Evolutionary conservation across 1,284 basidiomycete genomes (phyloP), one percentile per base, ranked within the genome.

Genomic region (Tilletia walkeri): DNA sequence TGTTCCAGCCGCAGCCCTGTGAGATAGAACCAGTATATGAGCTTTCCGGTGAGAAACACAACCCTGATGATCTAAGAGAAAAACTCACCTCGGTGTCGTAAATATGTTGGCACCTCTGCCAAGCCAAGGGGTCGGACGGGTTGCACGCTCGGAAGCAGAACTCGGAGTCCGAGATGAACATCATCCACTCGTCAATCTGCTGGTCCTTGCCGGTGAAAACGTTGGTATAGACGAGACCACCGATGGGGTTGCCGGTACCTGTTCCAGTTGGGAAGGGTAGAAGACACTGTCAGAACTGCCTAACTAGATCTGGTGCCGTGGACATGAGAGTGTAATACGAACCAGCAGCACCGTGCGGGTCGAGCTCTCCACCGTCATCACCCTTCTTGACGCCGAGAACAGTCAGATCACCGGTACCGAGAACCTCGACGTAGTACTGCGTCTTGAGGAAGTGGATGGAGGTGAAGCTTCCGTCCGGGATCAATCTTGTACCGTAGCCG

Each of bases 361-460:
- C 69, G 30, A 70, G 63, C 54, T 70, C 69, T 18, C 69, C 69
- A 38, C 69, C 69, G 7, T 72, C 70, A 59, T 76, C 73, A 16
- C 69, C 53, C 3, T 47, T 20, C 49, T 72, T 67, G 38, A 76
- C 69, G 56, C 72, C 72, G 72, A 92, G 80, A 72, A 85, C 85
- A 5, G 90, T 90, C 69, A 91, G 82, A 77, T 92, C 87, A 36
- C 90, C 90, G 14, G 61, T 38, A 65, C 89, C 41, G 2, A 48
- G 41, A 7, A 82, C 77, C 66, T 67, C 45, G 36, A 69, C 56
- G 56, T 53, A 66, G 45, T 61, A 9, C 6, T 41, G 9, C 3
- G 65, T 69, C 67, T 85, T 85, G 74, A 86, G 84, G 74, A 86
- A 86, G 82, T 87, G 86, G 49, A 85, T 86, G 10, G 85, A 83